phyloP scores from a whole-genome alignment of 148 eudicot species.

The Bassia scoparia region DNA sequence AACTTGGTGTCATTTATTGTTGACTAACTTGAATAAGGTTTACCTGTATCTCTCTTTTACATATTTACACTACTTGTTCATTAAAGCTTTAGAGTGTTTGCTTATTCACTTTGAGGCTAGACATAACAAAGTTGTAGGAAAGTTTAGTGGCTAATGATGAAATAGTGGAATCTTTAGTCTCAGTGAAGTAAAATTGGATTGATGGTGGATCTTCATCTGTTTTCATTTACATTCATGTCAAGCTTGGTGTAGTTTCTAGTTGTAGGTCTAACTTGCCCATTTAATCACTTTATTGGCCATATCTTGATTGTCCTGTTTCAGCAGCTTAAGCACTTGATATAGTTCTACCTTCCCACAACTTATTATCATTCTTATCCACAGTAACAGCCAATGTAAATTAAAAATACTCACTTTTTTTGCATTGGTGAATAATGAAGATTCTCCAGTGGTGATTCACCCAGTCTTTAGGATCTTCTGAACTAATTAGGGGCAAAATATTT shows the following conservation, averaged over 20 bases:
- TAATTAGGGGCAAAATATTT: constrained; percentile 35
- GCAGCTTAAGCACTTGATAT: neutral
- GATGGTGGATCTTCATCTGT: neutral
- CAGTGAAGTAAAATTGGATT: too few relatives aligned
- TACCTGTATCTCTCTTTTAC: neutral
- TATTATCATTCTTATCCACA: neutral
- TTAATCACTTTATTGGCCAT: too few relatives aligned
- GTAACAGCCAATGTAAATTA: neutral
- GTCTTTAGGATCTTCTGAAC: constrained; percentile 27
- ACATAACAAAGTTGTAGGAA: neutral
- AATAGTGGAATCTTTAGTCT: neutral
- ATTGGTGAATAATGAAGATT: constrained; percentile 38
- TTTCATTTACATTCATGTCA: neutral
- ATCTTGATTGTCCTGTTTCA: neutral
- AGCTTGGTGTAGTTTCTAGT: neutral
- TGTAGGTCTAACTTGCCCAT: neutral
- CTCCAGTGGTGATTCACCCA: constrained; percentile 43
- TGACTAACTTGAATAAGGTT: neutral
- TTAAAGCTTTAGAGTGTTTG: neutral
- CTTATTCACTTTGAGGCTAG: neutral
- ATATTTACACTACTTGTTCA: too few relatives aligned
- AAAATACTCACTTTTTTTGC: neutral
- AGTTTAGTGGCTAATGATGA: neutral
- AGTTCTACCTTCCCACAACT: neutral
- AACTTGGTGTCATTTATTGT: too few relatives aligned